These are phyloP conservation scores for Craspedostauros australis DNA, from an alignment of 108 stramenopile genomes.

Conservation along the genomic window DNA sequence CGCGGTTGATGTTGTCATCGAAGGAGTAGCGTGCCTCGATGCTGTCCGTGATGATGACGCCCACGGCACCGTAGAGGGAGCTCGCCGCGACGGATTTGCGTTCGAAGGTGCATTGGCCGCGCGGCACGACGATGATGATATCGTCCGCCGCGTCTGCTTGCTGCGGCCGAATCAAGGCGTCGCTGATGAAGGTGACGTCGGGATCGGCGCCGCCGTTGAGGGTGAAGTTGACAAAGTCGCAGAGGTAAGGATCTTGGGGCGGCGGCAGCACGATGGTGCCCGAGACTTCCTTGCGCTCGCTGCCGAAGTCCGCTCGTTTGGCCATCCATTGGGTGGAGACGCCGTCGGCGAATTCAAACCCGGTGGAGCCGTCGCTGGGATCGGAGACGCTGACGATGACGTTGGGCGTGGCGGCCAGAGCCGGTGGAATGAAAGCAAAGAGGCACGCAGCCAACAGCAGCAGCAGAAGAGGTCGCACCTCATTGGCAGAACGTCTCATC, in stretches of 20 bases:
- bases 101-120: conserved; percentile 69
- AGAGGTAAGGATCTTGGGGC: conserved; percentile 1
- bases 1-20: conserved; percentile 4
- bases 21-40: conserved; percentile 48
- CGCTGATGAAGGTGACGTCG: conserved; percentile 4
- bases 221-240: neutral
- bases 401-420: conserved; percentile 1
- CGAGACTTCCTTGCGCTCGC: neutral
- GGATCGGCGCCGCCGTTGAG: conserved; percentile 3
- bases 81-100: conserved; percentile 60
- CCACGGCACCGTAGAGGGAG: conserved; percentile 48
- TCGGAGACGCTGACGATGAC: conserved; percentile 14
- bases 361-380: no score
- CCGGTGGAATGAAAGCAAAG: no score
- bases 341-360: no score
- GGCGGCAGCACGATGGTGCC: conserved; percentile 18
- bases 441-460: no score
- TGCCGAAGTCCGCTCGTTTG: conserved; percentile 24
- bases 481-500: no score
- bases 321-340: conserved; percentile 8
- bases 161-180: neutral
- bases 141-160: neutral
- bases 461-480: no score
- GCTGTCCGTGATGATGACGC: conserved; percentile 53
- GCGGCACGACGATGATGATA: conserved; percentile 42